Base-by-base conservation (phyloP, 2,329 filamentous ascomycete genomes). In the Teratosphaeria zuluensis region DNA sequence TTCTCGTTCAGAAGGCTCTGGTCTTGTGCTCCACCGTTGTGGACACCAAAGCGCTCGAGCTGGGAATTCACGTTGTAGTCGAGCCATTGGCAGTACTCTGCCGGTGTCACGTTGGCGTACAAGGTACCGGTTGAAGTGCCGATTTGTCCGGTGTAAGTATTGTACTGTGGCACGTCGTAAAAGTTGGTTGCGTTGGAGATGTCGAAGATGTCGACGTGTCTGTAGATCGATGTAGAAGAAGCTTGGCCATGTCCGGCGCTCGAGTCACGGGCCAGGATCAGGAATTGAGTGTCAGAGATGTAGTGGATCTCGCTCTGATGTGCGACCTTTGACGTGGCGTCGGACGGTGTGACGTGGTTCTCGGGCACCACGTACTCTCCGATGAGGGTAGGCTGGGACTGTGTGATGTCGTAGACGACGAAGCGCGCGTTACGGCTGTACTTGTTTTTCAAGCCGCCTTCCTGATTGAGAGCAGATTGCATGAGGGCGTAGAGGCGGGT, bases 281-380 rank as follows among this genome's bases (percentile, higher is more conserved):
- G 76, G 72, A 90, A 88, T 64, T 88, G 84, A 0, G 79, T 81
- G 7, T 80, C 76, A 2, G 80, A 80, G 51, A 89, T 75, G 61
- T 82, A 83, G 66, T 85, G 83, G 33, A 90, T 81, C 68, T 89
- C 87, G 1, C 83, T 87, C 70, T 89, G 86, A 0, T 82, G 82
- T 1, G 87, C 86, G 1, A 83, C 80, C 57, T 78, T 75, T 19
- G 77, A 77, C 6, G 42, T 48, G 7, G 77, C 79, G 65, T 81
- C 86, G 2, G 81, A 72, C 1, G 87, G 86, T 12, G 54, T 51
- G 55, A 60, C 53, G 24, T 55, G 65, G 54, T 58, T 48, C 12
- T 90, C 76, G 4, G 81, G 80, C 3, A 90, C 84, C 2, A 86
- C 81, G 69, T 84, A 88, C 70, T 90, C 85, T 52, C 80, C 79